These are phyloP conservation scores for Leucocoprinus birnbaumii DNA, from an alignment of 768 basidiomycete species.

Conservation along the genomic window DNA sequence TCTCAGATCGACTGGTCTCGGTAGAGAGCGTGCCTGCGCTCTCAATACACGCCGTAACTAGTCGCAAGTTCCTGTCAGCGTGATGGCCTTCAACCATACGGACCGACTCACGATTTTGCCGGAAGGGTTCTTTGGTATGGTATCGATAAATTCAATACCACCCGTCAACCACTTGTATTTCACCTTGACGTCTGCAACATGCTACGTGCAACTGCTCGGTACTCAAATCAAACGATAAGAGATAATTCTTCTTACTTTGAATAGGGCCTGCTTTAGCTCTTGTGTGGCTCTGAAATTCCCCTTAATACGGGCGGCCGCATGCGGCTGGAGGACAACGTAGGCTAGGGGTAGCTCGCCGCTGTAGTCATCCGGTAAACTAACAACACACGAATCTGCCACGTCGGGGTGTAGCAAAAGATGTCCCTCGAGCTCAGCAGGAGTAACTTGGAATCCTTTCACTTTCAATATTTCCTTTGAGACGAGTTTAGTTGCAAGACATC, in stretches of 20 bases:
- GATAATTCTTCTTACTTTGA: conserved; percentile 42
- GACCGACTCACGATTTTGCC: conserved; percentile 54
- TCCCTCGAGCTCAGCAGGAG: conserved; percentile 66
- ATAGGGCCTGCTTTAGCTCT: conserved; percentile 41
- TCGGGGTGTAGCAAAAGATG: conserved; percentile 60
- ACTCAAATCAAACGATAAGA: background rate
- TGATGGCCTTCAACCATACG: background rate
- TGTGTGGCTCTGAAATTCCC: conserved; percentile 29
- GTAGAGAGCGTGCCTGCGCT: conserved; percentile 38
- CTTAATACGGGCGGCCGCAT: conserved; percentile 32
- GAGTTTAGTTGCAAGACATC: background rate
- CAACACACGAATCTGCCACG: conserved; percentile 61
- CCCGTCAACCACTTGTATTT: conserved; percentile 60
- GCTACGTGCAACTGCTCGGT: conserved; percentile 27
- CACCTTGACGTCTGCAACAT: conserved; percentile 56
- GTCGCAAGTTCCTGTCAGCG: background rate
- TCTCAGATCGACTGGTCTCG: conserved; percentile 2
- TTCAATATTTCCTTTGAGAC: conserved; percentile 64
- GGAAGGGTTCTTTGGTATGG: conserved; percentile 67
- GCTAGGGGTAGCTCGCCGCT: conserved; percentile 75
- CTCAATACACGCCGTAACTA: conserved; percentile 51
- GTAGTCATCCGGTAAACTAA: conserved; percentile 69
- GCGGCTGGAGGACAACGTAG: conserved; percentile 53
- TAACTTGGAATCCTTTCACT: conserved; percentile 57
- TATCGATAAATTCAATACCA: conserved; percentile 60